Evolutionary conservation across 2,329 filamentous ascomycete species (phyloP).

Genomic region (Rutstroemia sp.): DNA sequence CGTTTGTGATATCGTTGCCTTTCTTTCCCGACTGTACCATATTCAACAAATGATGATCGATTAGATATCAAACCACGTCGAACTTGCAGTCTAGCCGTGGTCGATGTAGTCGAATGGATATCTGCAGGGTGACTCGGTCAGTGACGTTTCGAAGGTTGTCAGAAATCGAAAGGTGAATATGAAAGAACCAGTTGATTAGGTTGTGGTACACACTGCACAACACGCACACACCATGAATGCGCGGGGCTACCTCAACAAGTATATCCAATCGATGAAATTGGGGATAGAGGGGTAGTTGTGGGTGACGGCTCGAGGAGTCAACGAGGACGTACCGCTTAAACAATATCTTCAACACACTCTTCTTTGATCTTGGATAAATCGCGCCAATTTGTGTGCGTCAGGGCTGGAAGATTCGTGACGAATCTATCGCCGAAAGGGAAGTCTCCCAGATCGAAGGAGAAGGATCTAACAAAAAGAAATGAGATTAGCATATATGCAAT

Average conservation of each 20-base stretch:
- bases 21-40: constrained; percentile 50
- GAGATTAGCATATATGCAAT: constrained; percentile 20
- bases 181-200: neutral
- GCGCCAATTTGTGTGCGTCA: constrained; percentile 16
- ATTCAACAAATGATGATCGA: constrained; percentile 33
- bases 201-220: neutral
- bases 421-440: constrained; percentile 19
- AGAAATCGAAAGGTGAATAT: neutral
- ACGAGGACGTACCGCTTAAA: constrained; percentile 13
- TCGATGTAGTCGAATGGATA: neutral
- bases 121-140: constrained; percentile 4
- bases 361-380: constrained; percentile 11
- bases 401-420: constrained; percentile 14
- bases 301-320: neutral
- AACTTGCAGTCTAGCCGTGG: neutral
- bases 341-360: constrained; percentile 11
- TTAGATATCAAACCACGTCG: neutral
- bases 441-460: constrained; percentile 15
- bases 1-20: constrained; percentile 35
- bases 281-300: neutral
- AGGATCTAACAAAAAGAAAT: constrained; percentile 13
- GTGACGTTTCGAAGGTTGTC: neutral
- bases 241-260: neutral
- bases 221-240: constrained; percentile 6
- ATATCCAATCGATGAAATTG: neutral